Evolutionary conservation across 768 basidiomycete species (phyloP), one percentile per base, ranked within the genome.

Genomic region (Agaricus blazei): DNA sequence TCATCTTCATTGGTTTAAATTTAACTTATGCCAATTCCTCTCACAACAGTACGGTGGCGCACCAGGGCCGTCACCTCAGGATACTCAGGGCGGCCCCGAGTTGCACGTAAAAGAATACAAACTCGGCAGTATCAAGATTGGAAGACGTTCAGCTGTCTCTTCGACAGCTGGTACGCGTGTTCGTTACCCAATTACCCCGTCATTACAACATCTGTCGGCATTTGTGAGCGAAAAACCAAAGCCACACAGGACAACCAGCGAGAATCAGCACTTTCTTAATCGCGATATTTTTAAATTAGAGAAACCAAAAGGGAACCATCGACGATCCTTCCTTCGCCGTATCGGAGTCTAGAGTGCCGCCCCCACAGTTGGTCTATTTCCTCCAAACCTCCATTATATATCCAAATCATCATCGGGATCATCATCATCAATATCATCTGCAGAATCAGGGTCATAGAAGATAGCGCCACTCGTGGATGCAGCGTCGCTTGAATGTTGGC

Each of bases 361-460:
- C 36, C 23, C 40, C 14, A 27, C 19, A 19, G 19, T 19, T 19
- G 19, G 19, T 19, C 19, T 19, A 19, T 19, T 19, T 19, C 19
- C 19, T 19, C 19, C 19, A 19, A 19, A 19, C 1, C 19, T 19
- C 46, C 45, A 19, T 66, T 64, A 93, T 55, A 94, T 88, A 63
- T 96, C 90, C 57, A 96, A 72, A 70, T 96, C 93, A 65, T 96
- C 94, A 62, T 97, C 94, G 23, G 94, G 94, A 73, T 97, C 94
- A 53, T 96, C 94, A 52, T 95, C 94, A 65, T 97, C 94, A 49
- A 95, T 81, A 61, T 97, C 94, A 64, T 97, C 94, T 27, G 89
- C 93, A 27, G 90, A 92, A 66, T 95, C 94, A 8, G 94, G 93
- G 61, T 94, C 91, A 60, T 96, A 97, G 58, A 87, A 75, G 52